Base-by-base conservation (phyloP, 163 green algal species). In the Smithsoniella earleae region DNA sequence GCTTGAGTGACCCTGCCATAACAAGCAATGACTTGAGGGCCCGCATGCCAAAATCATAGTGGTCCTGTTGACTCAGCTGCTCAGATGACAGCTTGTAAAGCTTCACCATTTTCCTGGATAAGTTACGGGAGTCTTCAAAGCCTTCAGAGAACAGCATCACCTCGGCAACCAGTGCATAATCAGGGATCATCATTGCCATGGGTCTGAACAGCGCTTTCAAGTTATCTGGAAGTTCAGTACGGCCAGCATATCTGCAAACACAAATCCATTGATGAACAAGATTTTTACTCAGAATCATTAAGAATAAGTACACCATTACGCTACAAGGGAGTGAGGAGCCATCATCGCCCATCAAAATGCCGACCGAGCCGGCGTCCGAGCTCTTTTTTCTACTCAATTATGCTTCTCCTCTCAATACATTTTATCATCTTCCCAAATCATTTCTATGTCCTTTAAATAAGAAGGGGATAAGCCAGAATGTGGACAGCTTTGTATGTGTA, bases 161-260 rank as follows among this genome's bases (percentile, higher is more conserved):
- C 52, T 77, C 63, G 2, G 33, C 37, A 18, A 64, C 86, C 34
- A 94, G 80, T 0, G 81, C 85, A 36, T 91, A 91, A 79, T 94
- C 86, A 34, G 88, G 88, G 40, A 94, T 89, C 87, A 92, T 94
- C 88, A 94, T 92, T 22, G 83, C 77, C 79, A 92, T 86, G 65
- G 86, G 86, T 3, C 88, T 78, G 84, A 94, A 94, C 46, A 94
- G 83, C 20, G 85, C 88, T 83, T 94, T 91, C 44, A 91, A 78
- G 78, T 94, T 94, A 77, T 94, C 88, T 13, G 88, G 88, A 66
- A 94, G 82, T 83, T 94, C 88, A 8, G 87, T 92, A 54, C 88
- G 80, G 5, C 88, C 88, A 2, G 87, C 87, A 78, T 94, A 94
- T 34, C 58, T 69, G 58, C 25, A 38, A 38, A 6, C 40, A 49